Conservation (phyloP, 1,139 yeast species). For the Protomyces pachydermus region DNA sequence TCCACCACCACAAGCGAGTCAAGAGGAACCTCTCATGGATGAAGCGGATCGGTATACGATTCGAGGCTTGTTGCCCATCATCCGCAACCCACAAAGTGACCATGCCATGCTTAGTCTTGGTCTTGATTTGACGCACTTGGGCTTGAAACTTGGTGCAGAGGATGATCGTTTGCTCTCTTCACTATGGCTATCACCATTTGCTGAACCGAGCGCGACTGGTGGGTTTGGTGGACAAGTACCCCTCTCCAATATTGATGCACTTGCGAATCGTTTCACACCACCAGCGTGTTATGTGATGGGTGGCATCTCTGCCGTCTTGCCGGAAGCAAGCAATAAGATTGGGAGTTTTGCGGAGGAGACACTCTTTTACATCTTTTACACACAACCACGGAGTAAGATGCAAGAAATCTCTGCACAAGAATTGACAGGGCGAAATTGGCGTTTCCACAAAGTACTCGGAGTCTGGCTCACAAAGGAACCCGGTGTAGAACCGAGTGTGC, state of each 20-base stretch:
- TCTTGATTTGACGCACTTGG: slow-evolving; percentile 69
- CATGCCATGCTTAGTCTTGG: slow-evolving; percentile 74
- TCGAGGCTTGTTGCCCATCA: slow-evolving; percentile 62
- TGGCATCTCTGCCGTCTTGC: slow-evolving; percentile 41
- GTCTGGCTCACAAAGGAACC: slow-evolving; percentile 97
- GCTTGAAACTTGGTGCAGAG: slow-evolving; percentile 52
- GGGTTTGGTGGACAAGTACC: slow-evolving; percentile 35
- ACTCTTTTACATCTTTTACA: slow-evolving; percentile 84
- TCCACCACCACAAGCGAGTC: slow-evolving; percentile 1
- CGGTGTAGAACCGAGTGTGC: slow-evolving; percentile 78
- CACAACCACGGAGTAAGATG: slow-evolving; percentile 85
- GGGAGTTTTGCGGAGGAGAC: slow-evolving; percentile 85
- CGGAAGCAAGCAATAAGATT: slow-evolving; percentile 63
- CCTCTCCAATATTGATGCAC: slow-evolving; percentile 82
- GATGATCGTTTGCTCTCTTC: slow-evolving; percentile 36
- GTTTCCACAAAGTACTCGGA: slow-evolving; percentile 91
- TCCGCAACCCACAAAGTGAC: slow-evolving; percentile 63
- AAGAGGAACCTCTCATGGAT: slow-evolving; percentile 16
- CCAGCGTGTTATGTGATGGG: slow-evolving; percentile 56
- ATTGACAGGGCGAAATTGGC: slow-evolving; percentile 82
- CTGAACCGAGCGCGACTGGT: slow-evolving; percentile 4
- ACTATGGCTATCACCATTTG: slow-evolving; percentile 16
- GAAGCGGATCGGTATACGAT: slow-evolving; percentile 53
- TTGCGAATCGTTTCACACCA: slow-evolving; percentile 70
- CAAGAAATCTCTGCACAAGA: slow-evolving; percentile 94